phyloP scores from a whole-genome alignment of 306 rosid genomes.

The Canavalia ensiformis region DNA sequence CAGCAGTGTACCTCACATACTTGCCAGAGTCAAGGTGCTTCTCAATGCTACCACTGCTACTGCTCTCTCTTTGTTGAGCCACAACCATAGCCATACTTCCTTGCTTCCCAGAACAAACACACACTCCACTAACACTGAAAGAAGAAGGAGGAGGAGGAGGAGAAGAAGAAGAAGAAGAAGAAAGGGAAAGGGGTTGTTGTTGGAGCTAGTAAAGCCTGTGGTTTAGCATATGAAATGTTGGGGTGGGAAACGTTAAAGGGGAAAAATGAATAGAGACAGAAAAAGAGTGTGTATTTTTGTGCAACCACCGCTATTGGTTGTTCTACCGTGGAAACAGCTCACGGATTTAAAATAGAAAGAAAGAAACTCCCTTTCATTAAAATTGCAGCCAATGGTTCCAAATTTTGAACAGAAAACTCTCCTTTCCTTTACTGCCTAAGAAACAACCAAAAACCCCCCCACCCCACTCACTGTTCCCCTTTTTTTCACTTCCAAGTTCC shows the following conservation, averaged over 20 bases:
- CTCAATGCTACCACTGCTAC: conserved; percentile 80
- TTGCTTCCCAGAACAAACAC: conserved; percentile 20
- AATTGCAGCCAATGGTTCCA: conserved; percentile 41
- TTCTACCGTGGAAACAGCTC: conserved; percentile 17
- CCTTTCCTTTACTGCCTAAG: background rate
- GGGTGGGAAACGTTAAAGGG: conserved; percentile 42
- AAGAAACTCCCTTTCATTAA: background rate
- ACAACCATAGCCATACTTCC: conserved; percentile 83
- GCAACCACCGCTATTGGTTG: conserved; percentile 44
- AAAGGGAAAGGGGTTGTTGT: conserved; percentile 17
- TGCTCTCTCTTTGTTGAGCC: conserved; percentile 89
- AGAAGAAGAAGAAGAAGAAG: conserved; percentile 28
- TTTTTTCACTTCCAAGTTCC: background rate
- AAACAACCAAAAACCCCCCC: conserved; percentile 20
- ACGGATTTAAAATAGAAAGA: conserved; percentile 4
- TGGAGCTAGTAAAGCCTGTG: conserved; percentile 51
- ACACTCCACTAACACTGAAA: conserved; percentile 7
- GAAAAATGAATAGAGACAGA: conserved; percentile 41
- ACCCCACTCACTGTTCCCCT: conserved; percentile 30
- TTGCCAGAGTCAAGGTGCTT: conserved; percentile 89
- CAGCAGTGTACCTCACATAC: conserved; percentile 92
- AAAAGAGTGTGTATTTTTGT: conserved; percentile 14
- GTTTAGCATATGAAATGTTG: conserved; percentile 27
- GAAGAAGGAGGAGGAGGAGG: background rate
- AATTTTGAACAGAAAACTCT: conserved; percentile 28